These are phyloP conservation scores for Filobasidium uniguttulatum DNA, from an alignment of 1,284 basidiomycete genomes.

Conservation along the genomic window DNA sequence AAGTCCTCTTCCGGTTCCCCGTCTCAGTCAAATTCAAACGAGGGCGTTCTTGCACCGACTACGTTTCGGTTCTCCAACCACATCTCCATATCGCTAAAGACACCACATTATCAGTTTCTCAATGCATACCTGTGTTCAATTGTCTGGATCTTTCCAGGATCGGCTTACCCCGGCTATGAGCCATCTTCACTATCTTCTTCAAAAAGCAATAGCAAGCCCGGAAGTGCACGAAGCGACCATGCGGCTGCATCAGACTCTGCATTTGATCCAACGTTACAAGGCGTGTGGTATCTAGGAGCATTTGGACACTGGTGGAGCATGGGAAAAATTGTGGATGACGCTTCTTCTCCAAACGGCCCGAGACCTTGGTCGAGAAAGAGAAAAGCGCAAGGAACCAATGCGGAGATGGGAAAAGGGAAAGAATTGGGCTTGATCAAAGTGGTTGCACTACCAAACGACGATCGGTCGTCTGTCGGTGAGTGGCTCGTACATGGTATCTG, in stretches of 20 bases:
- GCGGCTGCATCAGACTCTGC: neutral
- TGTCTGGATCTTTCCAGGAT: slow-evolving; percentile 41
- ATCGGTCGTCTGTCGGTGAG: slow-evolving; percentile 1
- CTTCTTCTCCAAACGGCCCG: slow-evolving; percentile 26
- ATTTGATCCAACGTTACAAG: slow-evolving; percentile 15
- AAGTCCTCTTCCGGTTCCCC: neutral
- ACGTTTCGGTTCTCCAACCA: slow-evolving; percentile 81
- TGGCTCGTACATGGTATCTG: neutral
- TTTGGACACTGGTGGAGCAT: slow-evolving; percentile 80
- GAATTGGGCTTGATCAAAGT: slow-evolving; percentile 12
- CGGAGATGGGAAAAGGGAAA: slow-evolving; percentile 8
- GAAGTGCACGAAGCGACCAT: neutral
- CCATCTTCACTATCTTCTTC: too few relatives aligned
- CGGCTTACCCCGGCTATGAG: neutral
- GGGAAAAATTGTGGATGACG: slow-evolving; percentile 49
- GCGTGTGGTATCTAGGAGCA: slow-evolving; percentile 65
- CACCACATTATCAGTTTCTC: slow-evolving; percentile 77
- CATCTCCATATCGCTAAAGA: slow-evolving; percentile 78
- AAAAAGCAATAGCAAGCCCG: neutral
- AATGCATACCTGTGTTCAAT: slow-evolving; percentile 73
- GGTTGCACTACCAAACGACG: slow-evolving; percentile 11
- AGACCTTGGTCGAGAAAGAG: slow-evolving; percentile 43
- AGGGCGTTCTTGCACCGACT: slow-evolving; percentile 29
- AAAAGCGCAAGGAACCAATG: slow-evolving; percentile 34
- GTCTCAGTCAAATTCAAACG: neutral